These are phyloP conservation scores for Nasturtium officinale DNA, from an alignment of 345 rosid genomes.

Conservation along the genomic window DNA sequence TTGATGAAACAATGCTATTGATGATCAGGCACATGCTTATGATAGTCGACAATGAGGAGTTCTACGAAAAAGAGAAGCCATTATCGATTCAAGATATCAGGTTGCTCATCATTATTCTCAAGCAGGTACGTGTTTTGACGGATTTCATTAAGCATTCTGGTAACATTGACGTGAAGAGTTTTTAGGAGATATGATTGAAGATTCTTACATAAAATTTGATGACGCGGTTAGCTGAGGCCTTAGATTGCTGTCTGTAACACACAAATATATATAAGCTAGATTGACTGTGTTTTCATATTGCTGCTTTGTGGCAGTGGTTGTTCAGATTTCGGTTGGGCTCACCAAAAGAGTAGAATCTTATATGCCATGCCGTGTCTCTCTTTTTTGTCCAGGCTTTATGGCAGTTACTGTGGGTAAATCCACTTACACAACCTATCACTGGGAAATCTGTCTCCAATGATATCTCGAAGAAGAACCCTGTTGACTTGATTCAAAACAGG, in stretches of 20 bases:
- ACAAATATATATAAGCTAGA: slow-evolving; percentile 4
- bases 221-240: not conserved
- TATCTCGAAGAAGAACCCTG: slow-evolving; percentile 54
- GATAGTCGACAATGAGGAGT: slow-evolving; percentile 95
- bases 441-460: slow-evolving; percentile 51
- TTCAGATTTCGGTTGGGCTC: slow-evolving; percentile 13
- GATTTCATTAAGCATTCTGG: slow-evolving; percentile 9
- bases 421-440: slow-evolving; percentile 52
- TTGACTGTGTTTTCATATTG: slow-evolving; percentile 11
- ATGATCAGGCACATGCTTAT: slow-evolving; percentile 94
- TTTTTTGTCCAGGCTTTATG: slow-evolving; percentile 73
- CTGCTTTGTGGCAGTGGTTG: slow-evolving; percentile 20
- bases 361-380: not conserved
- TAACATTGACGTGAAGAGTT: slow-evolving; percentile 22
- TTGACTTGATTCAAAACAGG: slow-evolving; percentile 67
- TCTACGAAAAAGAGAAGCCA: slow-evolving; percentile 94
- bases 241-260: slow-evolving; percentile 16
- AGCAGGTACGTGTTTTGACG: slow-evolving; percentile 59
- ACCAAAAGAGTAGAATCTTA: not conserved
- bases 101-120: slow-evolving; percentile 72
- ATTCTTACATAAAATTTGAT: not conserved
- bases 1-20: slow-evolving; percentile 43
- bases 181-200: slow-evolving; percentile 33
- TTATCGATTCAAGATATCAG: slow-evolving; percentile 76
- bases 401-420: slow-evolving; percentile 91